Evolutionary conservation across 257 asterid genomes (phyloP).

Genomic region (Catharanthus roseus): DNA sequence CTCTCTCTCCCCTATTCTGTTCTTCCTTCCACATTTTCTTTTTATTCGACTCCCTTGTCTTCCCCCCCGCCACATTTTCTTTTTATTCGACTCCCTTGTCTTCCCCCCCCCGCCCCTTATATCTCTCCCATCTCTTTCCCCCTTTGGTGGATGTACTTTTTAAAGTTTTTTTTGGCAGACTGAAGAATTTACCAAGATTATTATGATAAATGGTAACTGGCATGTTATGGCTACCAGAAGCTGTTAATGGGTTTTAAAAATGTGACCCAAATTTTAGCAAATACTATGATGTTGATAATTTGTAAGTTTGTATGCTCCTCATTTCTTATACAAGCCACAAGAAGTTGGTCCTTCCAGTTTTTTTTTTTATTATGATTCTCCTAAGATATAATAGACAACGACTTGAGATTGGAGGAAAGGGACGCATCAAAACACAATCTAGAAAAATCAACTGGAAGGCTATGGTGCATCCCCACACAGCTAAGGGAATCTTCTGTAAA

Average conservation of each 20-base stretch:
- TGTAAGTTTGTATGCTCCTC: neutral
- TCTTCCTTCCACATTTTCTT: neutral
- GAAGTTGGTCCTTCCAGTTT: neutral
- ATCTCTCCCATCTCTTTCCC: neutral
- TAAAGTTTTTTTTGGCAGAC: neutral
- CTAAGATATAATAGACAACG: constrained; percentile 5
- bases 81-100: neutral
- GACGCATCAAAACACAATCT: neutral
- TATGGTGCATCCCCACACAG: neutral
- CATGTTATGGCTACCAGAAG: neutral
- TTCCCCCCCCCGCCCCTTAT: neutral
- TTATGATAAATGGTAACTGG: neutral
- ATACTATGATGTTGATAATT: neutral
- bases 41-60: neutral
- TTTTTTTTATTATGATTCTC: neutral
- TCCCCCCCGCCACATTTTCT: neutral
- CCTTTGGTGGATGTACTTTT: too few relatives aligned
- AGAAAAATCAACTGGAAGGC: neutral
- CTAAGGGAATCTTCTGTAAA: neutral
- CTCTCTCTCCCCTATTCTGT: too few relatives aligned
- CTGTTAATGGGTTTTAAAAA: neutral
- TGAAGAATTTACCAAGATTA: neutral
- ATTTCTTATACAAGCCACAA: neutral
- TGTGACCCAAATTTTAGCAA: neutral
- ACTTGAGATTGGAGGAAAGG: constrained; percentile 6